Evolutionary conservation across 768 basidiomycete genomes (phyloP).

Genomic region (Auriscalpium orientale): DNA sequence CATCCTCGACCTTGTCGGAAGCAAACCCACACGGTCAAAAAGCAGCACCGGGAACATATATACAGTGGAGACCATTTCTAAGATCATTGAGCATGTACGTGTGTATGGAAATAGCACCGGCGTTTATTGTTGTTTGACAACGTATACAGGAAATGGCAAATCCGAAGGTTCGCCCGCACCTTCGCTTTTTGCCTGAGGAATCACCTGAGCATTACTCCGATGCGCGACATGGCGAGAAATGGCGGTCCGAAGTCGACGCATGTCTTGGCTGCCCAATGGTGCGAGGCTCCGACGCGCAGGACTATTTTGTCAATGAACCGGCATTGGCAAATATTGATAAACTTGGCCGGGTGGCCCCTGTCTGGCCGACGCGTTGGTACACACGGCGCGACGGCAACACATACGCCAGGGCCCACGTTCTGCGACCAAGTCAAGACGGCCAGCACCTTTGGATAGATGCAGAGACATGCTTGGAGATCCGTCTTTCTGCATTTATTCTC

Average conservation of each 20-base stretch:
- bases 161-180: conserved; percentile 2
- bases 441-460: not conserved
- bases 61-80: too few species aligned
- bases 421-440: not conserved
- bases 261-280: conserved; percentile 8
- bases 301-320: conserved; percentile 14
- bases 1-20: too few species aligned
- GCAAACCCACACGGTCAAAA: too few species aligned
- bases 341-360: not conserved
- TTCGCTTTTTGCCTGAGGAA: conserved; percentile 4
- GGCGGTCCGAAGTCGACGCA: conserved; percentile 3
- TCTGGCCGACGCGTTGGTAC: not conserved
- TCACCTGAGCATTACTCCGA: not conserved
- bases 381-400: not conserved
- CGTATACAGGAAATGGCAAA: conserved; percentile 7
- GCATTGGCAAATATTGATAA: conserved; percentile 3
- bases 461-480: not conserved
- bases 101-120: not conserved
- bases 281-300: conserved; percentile 1
- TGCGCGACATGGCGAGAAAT: conserved; percentile 5
- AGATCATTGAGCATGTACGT: conserved; percentile 6
- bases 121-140: not conserved
- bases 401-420: not conserved
- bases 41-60: too few species aligned
- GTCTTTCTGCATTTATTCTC: not conserved